Percentiles rank a stretch among this genome's conserved stretches.
Evolutionary conservation across 2,329 filamentous ascomycete species (phyloP).

Genomic region (Alternaria solani): DNA sequence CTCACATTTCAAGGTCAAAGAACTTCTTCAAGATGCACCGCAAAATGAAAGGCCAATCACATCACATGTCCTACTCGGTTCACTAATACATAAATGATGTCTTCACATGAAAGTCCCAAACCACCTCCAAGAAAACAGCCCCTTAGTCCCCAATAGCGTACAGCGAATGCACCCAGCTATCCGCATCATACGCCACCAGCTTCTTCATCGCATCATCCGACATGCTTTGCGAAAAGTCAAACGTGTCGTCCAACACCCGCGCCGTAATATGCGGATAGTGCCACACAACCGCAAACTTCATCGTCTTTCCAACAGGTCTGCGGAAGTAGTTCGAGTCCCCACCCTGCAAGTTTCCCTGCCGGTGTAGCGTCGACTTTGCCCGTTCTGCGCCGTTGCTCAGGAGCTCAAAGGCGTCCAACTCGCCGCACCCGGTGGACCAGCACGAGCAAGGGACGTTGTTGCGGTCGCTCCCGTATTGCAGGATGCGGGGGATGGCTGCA

Average conservation of each 20-base stretch:
- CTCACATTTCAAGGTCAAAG: neutral
- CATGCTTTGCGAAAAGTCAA: slow-evolving; percentile 50
- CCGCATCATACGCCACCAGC: slow-evolving; percentile 45
- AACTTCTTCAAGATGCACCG: no score
- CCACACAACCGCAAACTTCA: slow-evolving; percentile 66
- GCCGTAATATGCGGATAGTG: slow-evolving; percentile 45
- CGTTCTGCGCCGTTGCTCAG: slow-evolving; percentile 70
- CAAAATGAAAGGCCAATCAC: neutral
- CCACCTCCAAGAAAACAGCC: neutral
- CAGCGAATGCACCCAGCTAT: slow-evolving; percentile 51
- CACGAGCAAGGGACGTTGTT: slow-evolving; percentile 68
- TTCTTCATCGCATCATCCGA: slow-evolving; percentile 44
- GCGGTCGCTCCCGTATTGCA: slow-evolving; percentile 68
- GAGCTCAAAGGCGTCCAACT: slow-evolving; percentile 79
- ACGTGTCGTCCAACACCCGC: slow-evolving; percentile 48
- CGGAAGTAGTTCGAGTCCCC: slow-evolving; percentile 76
- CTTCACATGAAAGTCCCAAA: neutral
- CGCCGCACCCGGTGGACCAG: slow-evolving; percentile 74
- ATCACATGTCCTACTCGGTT: neutral
- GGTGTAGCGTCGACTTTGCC: slow-evolving; percentile 73
- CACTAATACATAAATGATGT: neutral
- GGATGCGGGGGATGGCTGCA: slow-evolving; percentile 72
- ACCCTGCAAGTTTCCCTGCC: slow-evolving; percentile 65
- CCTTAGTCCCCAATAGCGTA: slow-evolving; percentile 47
- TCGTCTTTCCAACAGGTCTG: slow-evolving; percentile 65